Percentiles rank a stretch among this genome's conserved stretches.
Evolutionary conservation across 2,329 filamentous ascomycete species (phyloP).

Genomic region (Cladosporium sp.): DNA sequence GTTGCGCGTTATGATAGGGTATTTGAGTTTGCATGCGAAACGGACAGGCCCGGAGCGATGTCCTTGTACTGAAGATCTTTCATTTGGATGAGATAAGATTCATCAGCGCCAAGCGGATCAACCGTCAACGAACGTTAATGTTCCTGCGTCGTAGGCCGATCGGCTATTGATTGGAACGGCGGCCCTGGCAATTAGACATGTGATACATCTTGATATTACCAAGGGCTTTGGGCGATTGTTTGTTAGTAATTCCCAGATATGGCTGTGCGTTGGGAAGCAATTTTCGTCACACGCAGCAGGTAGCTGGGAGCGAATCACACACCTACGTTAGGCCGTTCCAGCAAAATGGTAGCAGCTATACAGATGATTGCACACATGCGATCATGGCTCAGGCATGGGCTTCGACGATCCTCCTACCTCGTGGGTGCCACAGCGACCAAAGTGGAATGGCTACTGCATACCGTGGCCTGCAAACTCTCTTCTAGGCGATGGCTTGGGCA

Average conservation of each 20-base stretch:
- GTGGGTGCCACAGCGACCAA: constrained; percentile 1
- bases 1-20: constrained; percentile 1
- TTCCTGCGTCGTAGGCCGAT: no score
- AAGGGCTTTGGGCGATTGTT: no score
- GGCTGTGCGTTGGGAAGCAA: no score
- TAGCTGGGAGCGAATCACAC: background rate
- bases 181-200: constrained; percentile 11
- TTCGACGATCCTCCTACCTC: background rate
- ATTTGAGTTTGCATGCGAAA: constrained; percentile 3
- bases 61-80: background rate
- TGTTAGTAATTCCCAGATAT: background rate
- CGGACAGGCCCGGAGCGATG: background rate
- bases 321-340: no score
- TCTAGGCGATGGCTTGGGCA: background rate
- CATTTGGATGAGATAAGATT: constrained; percentile 4
- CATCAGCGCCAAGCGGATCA: background rate
- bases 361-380: no score
- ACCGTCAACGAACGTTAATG: background rate
- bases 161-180: background rate
- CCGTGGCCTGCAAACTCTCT: no score
- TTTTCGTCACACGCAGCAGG: background rate
- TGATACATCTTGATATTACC: background rate
- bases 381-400: background rate
- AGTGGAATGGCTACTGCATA: background rate
- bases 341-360: no score